Evolutionary conservation across 805 yeast genomes (phyloP), one percentile per base, ranked within the genome.

Genomic region (Candida maris): DNA sequence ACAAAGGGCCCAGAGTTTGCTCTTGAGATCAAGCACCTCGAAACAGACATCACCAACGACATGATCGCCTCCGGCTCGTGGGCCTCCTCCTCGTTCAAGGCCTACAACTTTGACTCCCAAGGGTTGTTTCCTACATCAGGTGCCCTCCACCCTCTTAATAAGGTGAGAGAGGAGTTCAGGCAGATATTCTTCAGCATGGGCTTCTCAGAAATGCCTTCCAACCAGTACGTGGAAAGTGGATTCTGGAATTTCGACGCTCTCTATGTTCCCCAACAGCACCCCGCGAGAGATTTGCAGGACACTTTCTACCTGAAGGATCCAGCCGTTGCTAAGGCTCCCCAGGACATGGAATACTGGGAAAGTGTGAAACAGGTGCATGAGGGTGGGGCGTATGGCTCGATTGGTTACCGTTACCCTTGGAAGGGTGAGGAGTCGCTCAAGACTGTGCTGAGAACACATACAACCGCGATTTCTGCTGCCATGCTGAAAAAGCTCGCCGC

Each of bases 371-470:
- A 73, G 33, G 97, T 85, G 32, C 99, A 93, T 62, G 81, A 93
- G 68, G 73, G 75, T 23, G 97, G 97, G 52, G 84, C 83, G 48
- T 88, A 71, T 57, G 98, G 95, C 17, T 89, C 97, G 19, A 85
- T 93, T 47, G 99, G 99, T 51, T 94, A 94, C 75, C 80, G 98
- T 70, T 94, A 94, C 68, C 94, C 96, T 44, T 93, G 98, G 98
- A 85, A 79, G 54, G 85, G 76, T 46, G 87, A 79, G 32, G 99
- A 93, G 69, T 80, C 96, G 30, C 77, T 85, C 51, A 82, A 83
- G 65, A 79, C 91, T 64, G 98, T 93, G 19, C 72, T 93, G 59
- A 84, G 99, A 73, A 93, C 99, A 3, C 99, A 93, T 67, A 87
- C 97, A 32, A 93, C 99, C 19, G 94, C 98, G 21, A 83, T 91